Evolutionary conservation across 768 basidiomycete species (phyloP).

Genomic region (Leccinellum albellum): DNA sequence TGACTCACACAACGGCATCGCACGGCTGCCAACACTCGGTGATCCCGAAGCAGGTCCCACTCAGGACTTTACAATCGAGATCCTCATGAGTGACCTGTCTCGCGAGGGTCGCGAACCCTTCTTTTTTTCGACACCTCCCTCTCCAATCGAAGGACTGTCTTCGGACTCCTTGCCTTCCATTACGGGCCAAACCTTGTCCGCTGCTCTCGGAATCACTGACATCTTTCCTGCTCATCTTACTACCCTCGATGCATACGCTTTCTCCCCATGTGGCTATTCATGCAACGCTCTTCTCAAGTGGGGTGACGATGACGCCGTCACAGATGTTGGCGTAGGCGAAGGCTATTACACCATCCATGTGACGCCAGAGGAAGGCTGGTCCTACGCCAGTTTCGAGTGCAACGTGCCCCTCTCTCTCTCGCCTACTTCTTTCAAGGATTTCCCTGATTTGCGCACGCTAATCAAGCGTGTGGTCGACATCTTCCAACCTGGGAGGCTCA

Average conservation of each 20-base stretch:
- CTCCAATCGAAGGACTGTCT: constrained; percentile 52
- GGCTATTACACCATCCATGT: constrained; percentile 99
- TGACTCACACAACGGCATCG: constrained; percentile 10
- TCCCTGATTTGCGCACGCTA: constrained; percentile 77
- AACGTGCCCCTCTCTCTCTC: constrained; percentile 71
- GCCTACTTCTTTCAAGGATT: constrained; percentile 30
- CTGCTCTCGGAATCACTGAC: constrained; percentile 69
- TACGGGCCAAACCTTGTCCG: constrained; percentile 46
- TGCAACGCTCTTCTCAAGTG: constrained; percentile 85
- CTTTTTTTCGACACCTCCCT: constrained; percentile 46
- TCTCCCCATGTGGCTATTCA: constrained; percentile 94
- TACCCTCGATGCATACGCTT: constrained; percentile 87
- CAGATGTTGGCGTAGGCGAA: constrained; percentile 47
- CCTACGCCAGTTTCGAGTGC: constrained; percentile 98
- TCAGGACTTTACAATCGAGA: constrained; percentile 95
- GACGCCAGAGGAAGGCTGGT: constrained; percentile 97
- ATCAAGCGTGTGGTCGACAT: constrained; percentile 87
- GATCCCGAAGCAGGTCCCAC: constrained; percentile 14
- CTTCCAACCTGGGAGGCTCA: constrained; percentile 84
- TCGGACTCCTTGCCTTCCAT: constrained; percentile 27
- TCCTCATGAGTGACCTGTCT: constrained; percentile 92
- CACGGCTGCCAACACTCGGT: constrained; percentile 4
- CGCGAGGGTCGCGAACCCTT: constrained; percentile 75
- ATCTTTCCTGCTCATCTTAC: constrained; percentile 80
- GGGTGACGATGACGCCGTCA: constrained; percentile 28